These are phyloP conservation scores for Hymenoscyphus salicellus DNA, from an alignment of 2,329 filamentous ascomycete species.

Conservation along the genomic window DNA sequence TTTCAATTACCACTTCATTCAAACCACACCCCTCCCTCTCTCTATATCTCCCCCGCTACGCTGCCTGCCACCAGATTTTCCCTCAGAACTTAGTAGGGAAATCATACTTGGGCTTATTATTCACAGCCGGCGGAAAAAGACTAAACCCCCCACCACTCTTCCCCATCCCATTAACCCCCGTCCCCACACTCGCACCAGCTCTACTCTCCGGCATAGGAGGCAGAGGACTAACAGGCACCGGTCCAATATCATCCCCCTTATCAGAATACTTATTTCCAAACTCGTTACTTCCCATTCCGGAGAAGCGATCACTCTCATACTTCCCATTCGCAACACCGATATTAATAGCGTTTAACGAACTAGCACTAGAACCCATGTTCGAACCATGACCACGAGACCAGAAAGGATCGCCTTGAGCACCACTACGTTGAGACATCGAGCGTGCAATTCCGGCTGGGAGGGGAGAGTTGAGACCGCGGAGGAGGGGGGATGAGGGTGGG, in stretches of 20 bases:
- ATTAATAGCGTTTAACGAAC: not conserved
- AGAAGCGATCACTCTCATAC: not conserved
- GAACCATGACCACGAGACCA: constrained; percentile 9
- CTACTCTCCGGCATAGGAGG: not conserved
- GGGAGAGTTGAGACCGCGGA: constrained; percentile 11
- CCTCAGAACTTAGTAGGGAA: too few species aligned
- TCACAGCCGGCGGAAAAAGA: constrained; percentile 8
- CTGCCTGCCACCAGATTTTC: too few species aligned
- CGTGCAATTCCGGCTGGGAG: constrained; percentile 19
- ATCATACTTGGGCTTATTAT: not conserved
- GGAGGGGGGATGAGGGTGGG: constrained; percentile 19
- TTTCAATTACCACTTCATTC: too few species aligned
- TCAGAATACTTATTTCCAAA: not conserved
- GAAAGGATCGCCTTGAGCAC: constrained; percentile 6
- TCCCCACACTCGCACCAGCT: not conserved
- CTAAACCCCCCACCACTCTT: constrained; percentile 6
- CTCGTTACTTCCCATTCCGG: not conserved
- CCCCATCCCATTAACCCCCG: not conserved
- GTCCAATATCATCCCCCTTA: not conserved
- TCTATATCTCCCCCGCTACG: not conserved
- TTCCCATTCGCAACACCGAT: not conserved
- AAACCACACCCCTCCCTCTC: too few species aligned
- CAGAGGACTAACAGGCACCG: constrained; percentile 13
- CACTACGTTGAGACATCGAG: constrained; percentile 18
- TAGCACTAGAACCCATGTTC: not conserved